Base-by-base conservation (phyloP, 2,329 filamentous ascomycete genomes). In the Rhinocladiella similis region DNA sequence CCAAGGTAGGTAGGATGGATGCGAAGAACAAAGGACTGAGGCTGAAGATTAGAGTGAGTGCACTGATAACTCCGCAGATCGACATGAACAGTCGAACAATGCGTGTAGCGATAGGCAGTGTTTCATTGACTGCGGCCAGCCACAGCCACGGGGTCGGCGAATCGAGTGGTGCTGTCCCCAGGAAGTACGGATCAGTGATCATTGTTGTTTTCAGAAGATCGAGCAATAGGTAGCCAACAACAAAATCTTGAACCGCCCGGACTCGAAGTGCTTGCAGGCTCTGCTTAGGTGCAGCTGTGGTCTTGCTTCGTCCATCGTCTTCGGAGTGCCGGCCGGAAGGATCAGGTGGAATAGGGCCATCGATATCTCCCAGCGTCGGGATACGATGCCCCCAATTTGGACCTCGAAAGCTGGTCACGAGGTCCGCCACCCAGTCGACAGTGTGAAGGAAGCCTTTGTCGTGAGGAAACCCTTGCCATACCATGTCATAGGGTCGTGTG, bases 171-270 rank as follows among this genome's bases (percentile, higher is more conserved):
- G 82, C 68, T 56, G 85, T 67, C 41, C 79, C 78, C 72, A 79
- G 79, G 72, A 92, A 96, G 74, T 93, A 96, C 0, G 88, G 86
- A 66, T 97, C 93, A 51, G 83, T 81, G 63, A 87, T 85, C 75
- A 90, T 86, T 59, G 84, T 60, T 1, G 85, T 80, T 66, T 88
- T 89, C 50, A 90, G 71, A 5, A 84, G 56, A 70, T 97, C 93
- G 7, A 96, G 75, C 6, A 82, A 59, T 12, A 94, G 61, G 68
- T 90, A 94, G 61, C 78, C 77, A 36, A 80, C 54, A 1, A 83
- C 53, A n/a, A 87, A 73, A 36, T 59, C 48, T 52, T 50, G 49
- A 39, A 61, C 18, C 5, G 62, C 51, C 20, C 49, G 54, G 20
- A 36, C 19, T 43, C 61, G 54, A 50, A 56, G 39, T 12, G 53